These are phyloP conservation scores for Pouteria campechiana DNA, from an alignment of 179 eudicot species.

Conservation along the genomic window DNA sequence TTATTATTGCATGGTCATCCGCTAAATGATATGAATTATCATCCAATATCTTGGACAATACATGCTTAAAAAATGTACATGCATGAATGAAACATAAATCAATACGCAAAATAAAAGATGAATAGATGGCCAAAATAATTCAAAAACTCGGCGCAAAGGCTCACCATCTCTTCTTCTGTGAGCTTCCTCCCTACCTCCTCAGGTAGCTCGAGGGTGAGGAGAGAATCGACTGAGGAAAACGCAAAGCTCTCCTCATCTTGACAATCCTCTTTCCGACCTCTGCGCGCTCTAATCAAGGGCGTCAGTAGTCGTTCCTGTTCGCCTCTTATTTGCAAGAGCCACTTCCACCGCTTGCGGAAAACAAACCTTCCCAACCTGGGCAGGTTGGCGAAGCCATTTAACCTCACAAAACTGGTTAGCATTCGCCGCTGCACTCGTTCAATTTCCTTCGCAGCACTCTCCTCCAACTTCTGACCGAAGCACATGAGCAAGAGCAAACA, in stretches of 20 bases:
- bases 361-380: slow-evolving; percentile 22
- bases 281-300: slow-evolving; percentile 23
- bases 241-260: neutral
- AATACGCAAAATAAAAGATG: too few species aligned
- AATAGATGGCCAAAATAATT: too few species aligned
- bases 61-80: too few species aligned
- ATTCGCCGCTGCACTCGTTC: slow-evolving; percentile 12
- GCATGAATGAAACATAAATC: too few species aligned
- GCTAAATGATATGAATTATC: too few species aligned
- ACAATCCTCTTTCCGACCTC: neutral
- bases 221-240: slow-evolving; percentile 30
- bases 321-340: slow-evolving; percentile 6
- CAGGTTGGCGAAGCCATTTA: slow-evolving; percentile 14
- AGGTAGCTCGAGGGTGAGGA: slow-evolving; percentile 22
- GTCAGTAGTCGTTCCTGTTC: slow-evolving; percentile 12
- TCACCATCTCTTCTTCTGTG: slow-evolving; percentile 17
- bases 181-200: slow-evolving; percentile 28
- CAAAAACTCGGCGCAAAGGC: slow-evolving; percentile 14
- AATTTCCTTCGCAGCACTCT: slow-evolving; percentile 13
- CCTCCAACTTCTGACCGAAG: slow-evolving; percentile 29
- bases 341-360: slow-evolving; percentile 25
- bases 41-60: too few species aligned
- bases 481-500: slow-evolving; percentile 29
- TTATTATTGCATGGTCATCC: too few species aligned
- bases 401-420: slow-evolving; percentile 7